Evolutionary conservation across 495 filamentous ascomycete genomes (phyloP).

Genomic region (Geoglossum glabrum): DNA sequence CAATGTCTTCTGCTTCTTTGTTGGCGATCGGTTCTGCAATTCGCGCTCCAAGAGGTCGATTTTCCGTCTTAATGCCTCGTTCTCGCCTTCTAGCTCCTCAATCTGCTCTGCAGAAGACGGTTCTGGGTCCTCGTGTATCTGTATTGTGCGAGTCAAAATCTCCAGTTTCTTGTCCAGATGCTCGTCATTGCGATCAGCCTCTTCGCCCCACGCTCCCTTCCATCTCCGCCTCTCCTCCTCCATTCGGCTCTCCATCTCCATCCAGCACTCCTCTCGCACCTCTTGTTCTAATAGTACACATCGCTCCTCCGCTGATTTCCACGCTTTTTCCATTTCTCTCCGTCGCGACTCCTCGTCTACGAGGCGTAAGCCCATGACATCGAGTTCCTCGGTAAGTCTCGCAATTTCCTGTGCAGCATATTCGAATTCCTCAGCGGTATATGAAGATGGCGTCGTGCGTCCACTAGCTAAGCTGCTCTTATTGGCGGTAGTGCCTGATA

Average conservation of each 20-base stretch:
- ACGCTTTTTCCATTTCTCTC: slow-evolving; percentile 15
- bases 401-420: slow-evolving; percentile 53
- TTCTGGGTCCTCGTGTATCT: slow-evolving; percentile 26
- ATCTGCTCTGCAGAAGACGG: slow-evolving; percentile 20
- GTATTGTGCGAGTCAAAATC: slow-evolving; percentile 51
- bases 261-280: slow-evolving; percentile 74
- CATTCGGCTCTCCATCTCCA: slow-evolving; percentile 64
- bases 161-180: slow-evolving; percentile 84
- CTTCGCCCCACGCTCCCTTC: slow-evolving; percentile 50
- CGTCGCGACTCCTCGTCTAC: slow-evolving; percentile 40
- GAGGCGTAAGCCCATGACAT: slow-evolving; percentile 34
- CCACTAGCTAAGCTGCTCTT: slow-evolving; percentile 23
- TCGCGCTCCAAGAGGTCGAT: slow-evolving; percentile 25
- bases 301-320: slow-evolving; percentile 36
- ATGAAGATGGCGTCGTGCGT: slow-evolving; percentile 28
- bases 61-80: slow-evolving; percentile 35
- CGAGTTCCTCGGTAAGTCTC: slow-evolving; percentile 52
- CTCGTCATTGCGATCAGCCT: slow-evolving; percentile 47
- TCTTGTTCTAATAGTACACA: slow-evolving; percentile 57
- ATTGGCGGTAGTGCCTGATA: slow-evolving; percentile 23
- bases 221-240: slow-evolving; percentile 55
- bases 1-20: not conserved
- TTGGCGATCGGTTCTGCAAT: not conserved
- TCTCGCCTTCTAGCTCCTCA: slow-evolving; percentile 39
- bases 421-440: slow-evolving; percentile 49